Evolutionary conservation across 2,329 filamentous ascomycete species (phyloP).

Genomic region (Rutstroemia sp.): DNA sequence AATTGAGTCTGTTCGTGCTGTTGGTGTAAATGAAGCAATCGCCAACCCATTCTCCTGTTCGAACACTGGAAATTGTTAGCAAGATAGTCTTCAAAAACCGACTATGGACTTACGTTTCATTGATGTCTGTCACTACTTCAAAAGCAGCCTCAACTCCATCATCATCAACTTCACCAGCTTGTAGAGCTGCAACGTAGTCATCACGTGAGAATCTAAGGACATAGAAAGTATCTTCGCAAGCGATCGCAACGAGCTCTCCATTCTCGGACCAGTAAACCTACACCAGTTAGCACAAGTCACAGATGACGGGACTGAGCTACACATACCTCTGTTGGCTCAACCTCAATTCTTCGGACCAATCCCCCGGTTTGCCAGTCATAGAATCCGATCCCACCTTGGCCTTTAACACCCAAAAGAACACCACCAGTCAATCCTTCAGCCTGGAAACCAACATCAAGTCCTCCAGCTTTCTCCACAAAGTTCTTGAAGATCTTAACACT

Average conservation of each 20-base stretch:
- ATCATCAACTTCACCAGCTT: constrained; percentile 73
- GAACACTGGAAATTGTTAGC: constrained; percentile 50
- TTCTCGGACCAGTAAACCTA: constrained; percentile 96
- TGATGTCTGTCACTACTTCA: constrained; percentile 92
- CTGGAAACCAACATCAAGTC: constrained; percentile 89
- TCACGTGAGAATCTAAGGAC: constrained; percentile 88
- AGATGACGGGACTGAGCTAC: neutral
- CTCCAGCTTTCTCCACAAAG: constrained; percentile 84
- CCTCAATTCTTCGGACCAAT: constrained; percentile 86
- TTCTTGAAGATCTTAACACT: constrained; percentile 98
- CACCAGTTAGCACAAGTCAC: constrained; percentile 4
- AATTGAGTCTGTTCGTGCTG: constrained; percentile 92
- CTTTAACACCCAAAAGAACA: constrained; percentile 86
- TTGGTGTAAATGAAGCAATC: constrained; percentile 99
- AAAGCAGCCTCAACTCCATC: constrained; percentile 91
- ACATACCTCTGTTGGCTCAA: constrained; percentile 46
- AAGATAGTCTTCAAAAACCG: neutral
- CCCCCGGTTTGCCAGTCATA: constrained; percentile 93
- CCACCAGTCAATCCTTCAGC: constrained; percentile 87
- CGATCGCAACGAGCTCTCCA: constrained; percentile 85
- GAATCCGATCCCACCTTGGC: constrained; percentile 88
- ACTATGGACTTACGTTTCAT: constrained; percentile 59
- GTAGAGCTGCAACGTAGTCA: constrained; percentile 75
- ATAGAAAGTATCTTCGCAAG: constrained; percentile 93
- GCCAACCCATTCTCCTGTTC: constrained; percentile 94